Evolutionary conservation across 805 yeast species (phyloP).

Genomic region (Wickerhamiella sorbophila): DNA sequence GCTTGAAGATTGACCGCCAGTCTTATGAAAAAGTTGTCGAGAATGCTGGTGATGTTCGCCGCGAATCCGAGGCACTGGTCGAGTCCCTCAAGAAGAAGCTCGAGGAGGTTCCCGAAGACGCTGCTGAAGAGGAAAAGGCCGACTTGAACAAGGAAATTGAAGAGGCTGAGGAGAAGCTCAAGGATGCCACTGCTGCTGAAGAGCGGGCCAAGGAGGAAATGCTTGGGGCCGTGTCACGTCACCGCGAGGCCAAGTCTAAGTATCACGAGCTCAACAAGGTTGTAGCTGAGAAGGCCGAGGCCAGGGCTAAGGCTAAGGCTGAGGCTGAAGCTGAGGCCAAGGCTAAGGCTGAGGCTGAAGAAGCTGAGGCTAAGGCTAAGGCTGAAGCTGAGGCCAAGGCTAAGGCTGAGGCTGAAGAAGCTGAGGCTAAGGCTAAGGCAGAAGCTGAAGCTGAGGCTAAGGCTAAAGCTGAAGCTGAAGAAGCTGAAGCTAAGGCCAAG

Average conservation of each 20-base stretch:
- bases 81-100: constrained; percentile 26
- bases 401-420: not conserved
- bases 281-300: constrained; percentile 5
- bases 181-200: constrained; percentile 2
- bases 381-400: constrained; percentile 37
- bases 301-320: not conserved
- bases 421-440: not conserved
- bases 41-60: not conserved
- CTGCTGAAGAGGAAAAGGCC: constrained; percentile 51
- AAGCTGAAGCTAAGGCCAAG: not conserved
- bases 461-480: not conserved
- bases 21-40: not conserved
- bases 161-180: constrained; percentile 11
- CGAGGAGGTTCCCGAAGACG: constrained; percentile 41
- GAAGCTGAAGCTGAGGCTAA: not conserved
- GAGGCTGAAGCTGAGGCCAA: constrained; percentile 4
- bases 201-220: constrained; percentile 16
- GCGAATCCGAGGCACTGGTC: not conserved
- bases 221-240: constrained; percentile 15
- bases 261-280: not conserved
- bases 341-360: not conserved
- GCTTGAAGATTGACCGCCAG: not conserved
- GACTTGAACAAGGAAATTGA: constrained; percentile 40
- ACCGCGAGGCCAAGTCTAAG: constrained; percentile 14
- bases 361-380: constrained; percentile 4